Evolutionary conservation across 257 asterid genomes (phyloP).

Genomic region (Solanum commersonii): DNA sequence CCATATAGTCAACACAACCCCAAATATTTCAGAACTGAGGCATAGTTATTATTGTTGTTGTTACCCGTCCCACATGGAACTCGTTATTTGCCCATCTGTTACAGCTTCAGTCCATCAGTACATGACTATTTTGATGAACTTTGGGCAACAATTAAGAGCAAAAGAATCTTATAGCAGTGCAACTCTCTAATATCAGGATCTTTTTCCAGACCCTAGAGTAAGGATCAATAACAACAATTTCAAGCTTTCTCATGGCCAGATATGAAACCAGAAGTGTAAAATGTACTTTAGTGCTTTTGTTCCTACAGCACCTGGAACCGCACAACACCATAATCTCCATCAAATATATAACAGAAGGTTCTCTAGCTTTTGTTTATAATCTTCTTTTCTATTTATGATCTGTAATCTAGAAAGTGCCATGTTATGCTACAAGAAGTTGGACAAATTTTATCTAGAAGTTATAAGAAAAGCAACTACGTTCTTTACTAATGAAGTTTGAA

Average conservation of each 20-base stretch:
- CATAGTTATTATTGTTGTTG: neutral
- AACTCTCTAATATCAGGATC: neutral
- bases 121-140: neutral
- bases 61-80: neutral
- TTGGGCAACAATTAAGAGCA: neutral
- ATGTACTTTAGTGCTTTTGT: neutral
- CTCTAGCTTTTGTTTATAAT: neutral
- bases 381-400: neutral
- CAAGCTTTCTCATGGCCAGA: neutral
- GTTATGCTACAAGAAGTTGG: neutral
- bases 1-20: neutral
- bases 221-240: neutral
- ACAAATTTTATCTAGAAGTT: neutral
- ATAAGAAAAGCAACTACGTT: neutral
- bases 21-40: neutral
- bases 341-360: neutral
- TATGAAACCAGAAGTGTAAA: neutral
- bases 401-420: neutral
- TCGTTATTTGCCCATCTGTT: neutral
- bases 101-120: neutral
- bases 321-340: neutral
- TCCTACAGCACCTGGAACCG: neutral
- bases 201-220: neutral
- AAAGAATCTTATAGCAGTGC: neutral
- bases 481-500: neutral